Conservation (phyloP, 2,329 filamentous ascomycete species). For the Beauveria medogensis region DNA sequence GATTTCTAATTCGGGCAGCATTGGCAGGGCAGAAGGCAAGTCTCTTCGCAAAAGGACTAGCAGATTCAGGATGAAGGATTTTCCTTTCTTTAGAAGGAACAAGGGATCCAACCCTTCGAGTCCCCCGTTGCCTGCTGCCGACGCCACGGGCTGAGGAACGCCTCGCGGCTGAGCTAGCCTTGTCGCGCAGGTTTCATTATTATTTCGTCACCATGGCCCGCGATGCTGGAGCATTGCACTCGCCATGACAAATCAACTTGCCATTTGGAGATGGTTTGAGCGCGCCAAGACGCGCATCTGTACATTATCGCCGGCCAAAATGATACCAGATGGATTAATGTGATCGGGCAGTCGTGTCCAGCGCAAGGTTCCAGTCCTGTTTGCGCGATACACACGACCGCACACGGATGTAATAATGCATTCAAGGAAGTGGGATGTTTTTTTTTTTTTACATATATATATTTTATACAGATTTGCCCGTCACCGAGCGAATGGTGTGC, state of each 20-base stretch:
- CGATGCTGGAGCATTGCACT: conserved; percentile 8
- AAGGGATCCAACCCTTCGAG: conserved; percentile 29
- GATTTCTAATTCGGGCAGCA: conserved; percentile 32
- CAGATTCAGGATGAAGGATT: conserved; percentile 54
- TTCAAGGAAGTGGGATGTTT: conserved; percentile 2
- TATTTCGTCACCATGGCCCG: background rate
- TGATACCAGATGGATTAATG: conserved; percentile 4
- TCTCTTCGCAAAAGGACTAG: conserved; percentile 54
- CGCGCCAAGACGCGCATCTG: conserved; percentile 4
- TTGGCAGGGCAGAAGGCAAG: conserved; percentile 40
- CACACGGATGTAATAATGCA: background rate
- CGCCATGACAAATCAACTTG: background rate
- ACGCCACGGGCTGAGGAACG: conserved; percentile 24
- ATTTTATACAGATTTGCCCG: background rate
- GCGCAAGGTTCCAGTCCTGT: conserved; percentile 9
- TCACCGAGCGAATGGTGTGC: background rate
- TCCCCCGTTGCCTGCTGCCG: conserved; percentile 23
- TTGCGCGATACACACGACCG: background rate
- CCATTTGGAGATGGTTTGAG: background rate
- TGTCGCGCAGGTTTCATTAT: background rate
- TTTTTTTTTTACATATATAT: conserved; percentile 2
- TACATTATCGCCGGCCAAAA: conserved; percentile 6
- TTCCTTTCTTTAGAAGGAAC: conserved; percentile 48
- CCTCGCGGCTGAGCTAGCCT: conserved; percentile 3
- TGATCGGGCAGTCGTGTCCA: background rate